These are phyloP conservation scores for Escallonia rubra DNA, from an alignment of 129 eudicot species.

Conservation along the genomic window DNA sequence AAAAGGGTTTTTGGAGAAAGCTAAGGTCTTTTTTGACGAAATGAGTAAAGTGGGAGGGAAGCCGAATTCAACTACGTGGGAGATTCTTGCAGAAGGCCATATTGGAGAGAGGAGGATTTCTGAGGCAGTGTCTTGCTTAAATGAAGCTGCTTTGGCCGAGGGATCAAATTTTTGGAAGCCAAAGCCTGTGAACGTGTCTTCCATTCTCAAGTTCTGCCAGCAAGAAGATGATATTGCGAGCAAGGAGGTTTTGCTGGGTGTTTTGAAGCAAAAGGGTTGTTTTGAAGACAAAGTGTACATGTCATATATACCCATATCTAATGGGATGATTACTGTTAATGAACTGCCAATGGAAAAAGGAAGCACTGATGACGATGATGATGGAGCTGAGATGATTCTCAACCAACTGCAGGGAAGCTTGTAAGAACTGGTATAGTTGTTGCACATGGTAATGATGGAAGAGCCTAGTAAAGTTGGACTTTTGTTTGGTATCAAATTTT, in stretches of 20 bases:
- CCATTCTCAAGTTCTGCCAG: conserved; percentile 44
- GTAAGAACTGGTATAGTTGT: conserved; percentile 17
- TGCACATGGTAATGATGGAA: not conserved
- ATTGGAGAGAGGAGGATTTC: conserved; percentile 44
- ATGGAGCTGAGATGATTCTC: conserved; percentile 28
- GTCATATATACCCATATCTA: conserved; percentile 32
- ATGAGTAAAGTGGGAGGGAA: conserved; percentile 66
- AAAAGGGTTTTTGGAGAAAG: conserved; percentile 54
- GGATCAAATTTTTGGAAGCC: conserved; percentile 78
- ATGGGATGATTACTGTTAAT: conserved; percentile 11
- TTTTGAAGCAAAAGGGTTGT: conserved; percentile 58
- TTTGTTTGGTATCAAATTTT: not conserved
- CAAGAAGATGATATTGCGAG: conserved; percentile 34
- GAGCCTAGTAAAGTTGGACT: not conserved
- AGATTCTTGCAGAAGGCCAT: conserved; percentile 67
- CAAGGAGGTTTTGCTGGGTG: conserved; percentile 50
- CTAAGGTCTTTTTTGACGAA: conserved; percentile 50
- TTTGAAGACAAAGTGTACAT: conserved; percentile 50
- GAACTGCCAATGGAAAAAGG: conserved; percentile 15
- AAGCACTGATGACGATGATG: conserved; percentile 27
- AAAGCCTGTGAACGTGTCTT: conserved; percentile 38
- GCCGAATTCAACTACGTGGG: conserved; percentile 73
- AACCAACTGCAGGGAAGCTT: conserved; percentile 55
- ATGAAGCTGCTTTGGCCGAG: conserved; percentile 43
- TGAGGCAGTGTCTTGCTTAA: conserved; percentile 59